Base-by-base conservation (phyloP, 2,329 filamentous ascomycete species). In the Alternaria dauci region DNA sequence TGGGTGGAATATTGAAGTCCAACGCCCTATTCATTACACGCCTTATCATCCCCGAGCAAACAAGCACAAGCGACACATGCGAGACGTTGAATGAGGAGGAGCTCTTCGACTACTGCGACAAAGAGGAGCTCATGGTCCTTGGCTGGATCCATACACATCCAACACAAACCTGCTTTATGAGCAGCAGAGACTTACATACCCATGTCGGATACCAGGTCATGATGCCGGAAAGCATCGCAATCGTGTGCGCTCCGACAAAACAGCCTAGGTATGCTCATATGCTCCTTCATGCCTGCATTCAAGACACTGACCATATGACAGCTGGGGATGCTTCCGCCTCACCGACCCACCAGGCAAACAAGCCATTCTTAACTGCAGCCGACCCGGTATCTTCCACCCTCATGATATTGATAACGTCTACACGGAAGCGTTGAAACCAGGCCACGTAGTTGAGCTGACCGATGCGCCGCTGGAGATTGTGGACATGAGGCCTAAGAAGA, bases 111-210 rank as follows among this genome's bases (percentile, higher is more conserved):
- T 97, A 94, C 76, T 96, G 94, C 74, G 91, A 95, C 70, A 85
- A 84, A 5, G 88, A 96, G 72, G 91, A 96, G 62, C 80, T 98
- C 36, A 87, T 97, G 78, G 88, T 96, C 54, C 85, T 97, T 5
- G 94, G 94, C 39, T 99, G 95, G 95, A 99, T 99, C 62, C 95
- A 99, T 76, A 99, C 95, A 0, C 95, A 99, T 77, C 95, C 95
- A 0, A 93, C 91, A 0, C 95, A 99, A 80, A 96, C 93, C 0
- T 99, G 95, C 79, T 99, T 99, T 77, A 96, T 99, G 92, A 97
- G 93, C 76, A 95, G 91, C 50, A 85, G 94, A 51, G 95, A 99
- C 75, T 76, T 98, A 67, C 95, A 99, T 75, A 99, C 96, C 0
- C 94, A 97, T 74, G 89, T 90, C 3, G 93, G 93, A 11, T 98